Evolutionary conservation across 2,329 filamentous ascomycete species (phyloP), one percentile per base, ranked within the genome.

Genomic region (Lasiodiplodia theobromae): DNA sequence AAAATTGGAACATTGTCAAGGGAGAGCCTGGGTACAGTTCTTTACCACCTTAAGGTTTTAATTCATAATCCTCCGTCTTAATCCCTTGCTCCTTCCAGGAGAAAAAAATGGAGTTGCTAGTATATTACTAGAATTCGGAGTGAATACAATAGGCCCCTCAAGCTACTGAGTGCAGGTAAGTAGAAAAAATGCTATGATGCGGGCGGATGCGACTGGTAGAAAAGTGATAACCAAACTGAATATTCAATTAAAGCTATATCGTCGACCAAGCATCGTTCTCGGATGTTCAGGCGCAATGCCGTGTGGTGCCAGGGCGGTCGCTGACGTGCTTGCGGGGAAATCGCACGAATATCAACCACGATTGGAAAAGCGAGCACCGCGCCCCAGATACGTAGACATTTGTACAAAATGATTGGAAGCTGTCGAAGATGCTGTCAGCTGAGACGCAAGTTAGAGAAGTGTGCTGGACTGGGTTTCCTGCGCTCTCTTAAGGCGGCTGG

Each of bases 251-350:
- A 16, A 4, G 40, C 16, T n/a, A 18, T 18, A 3, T 1, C 7
- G 10, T 47, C 44, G 7, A 10, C n/a, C 18, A 47, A n/a, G 12
- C 3, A 47, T 14, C 18, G 5, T 21, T 47, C 44, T 47, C 44
- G 44, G 44, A 14, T 21, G 44, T 47, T 47, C 11, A 47, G 12
- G 18, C 21, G 44, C 5, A 47, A 47, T 52, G 60, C 60, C 18
- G 60, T 49, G 18, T 12, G 23, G 44, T 21, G n/a, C 4, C 44
- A 52, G 60, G 18, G 47, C 60, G n/a, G 34, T 51, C 60, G 25
- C 47, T 64, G 60, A 64, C 60, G 60, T 64, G 60, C 60, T 64
- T 64, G 60, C 60, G 60, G 60, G 60, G 60, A 52, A 64, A 64
- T 64, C 44, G 60, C 60, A 64, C 60, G 60, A 52, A 64, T 28